Base-by-base conservation (phyloP, 352 stramenopile genomes). In the Globisporangium cylindrosporum region DNA sequence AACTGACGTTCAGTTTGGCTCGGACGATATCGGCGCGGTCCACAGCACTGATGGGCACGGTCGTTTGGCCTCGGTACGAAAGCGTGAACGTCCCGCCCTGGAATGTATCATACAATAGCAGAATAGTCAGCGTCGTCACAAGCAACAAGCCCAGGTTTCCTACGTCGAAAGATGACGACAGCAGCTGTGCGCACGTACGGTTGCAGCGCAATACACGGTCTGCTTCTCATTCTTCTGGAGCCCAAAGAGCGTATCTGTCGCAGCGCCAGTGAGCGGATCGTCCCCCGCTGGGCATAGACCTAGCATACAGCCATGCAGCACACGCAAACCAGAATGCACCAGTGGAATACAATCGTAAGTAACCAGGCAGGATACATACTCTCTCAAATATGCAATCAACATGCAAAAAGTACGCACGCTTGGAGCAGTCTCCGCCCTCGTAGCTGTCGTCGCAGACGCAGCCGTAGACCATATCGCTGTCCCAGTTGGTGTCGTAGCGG, bases 381-480 rank as follows among this genome's bases (percentile, higher is more conserved):
- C 29, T 32, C 2, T 32, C 41, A 54, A 27, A 22, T 20, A 10
- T 18, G 14, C 29, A 7, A 32, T 32, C 29, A n/a, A 56, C n/a
- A 29, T 20, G 22, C 49, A 57, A 32, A 25, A 41, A 36, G 24
- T 14, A 68, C 79, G 56, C 71, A 90, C 86, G 81, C 54, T 86
- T 73, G 53, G 83, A 93, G 72, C 93, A 98, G 73, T 97, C 90
- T 24, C 91, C 93, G 46, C 91, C 88, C 20, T 77, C 78, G 63
- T 84, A 97, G 43, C 84, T 88, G 29, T 82, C 70, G 68, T 97
- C 78, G 75, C 92, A 98, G 34, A 95, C 74, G 72, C 92, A 98
- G 62, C 92, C 92, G 64, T 94, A 90, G 22, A 97, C 84, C 77
- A 91, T 95, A 46, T 95, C 81, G 34, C 78, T 84, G 76, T 98